Conservation (phyloP, 2,329 filamentous ascomycete genomes). For the Arthrobotrys sphaeroides region DNA sequence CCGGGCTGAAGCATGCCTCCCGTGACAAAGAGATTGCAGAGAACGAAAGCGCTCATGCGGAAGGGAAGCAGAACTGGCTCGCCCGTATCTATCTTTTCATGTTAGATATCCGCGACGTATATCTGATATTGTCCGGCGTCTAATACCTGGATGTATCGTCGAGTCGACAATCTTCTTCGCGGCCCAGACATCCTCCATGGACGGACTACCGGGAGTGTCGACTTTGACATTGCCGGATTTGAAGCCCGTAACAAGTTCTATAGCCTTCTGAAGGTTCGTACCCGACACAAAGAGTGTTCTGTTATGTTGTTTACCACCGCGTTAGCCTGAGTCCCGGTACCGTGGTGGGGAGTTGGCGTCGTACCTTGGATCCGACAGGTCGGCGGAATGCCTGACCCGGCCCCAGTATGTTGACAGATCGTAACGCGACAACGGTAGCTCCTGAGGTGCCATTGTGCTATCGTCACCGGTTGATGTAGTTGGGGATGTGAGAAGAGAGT, state of each 20-base stretch:
- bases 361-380: slow-evolving; percentile 93
- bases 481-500: not conserved
- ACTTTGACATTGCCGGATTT: slow-evolving; percentile 80
- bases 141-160: slow-evolving; percentile 87
- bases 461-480: slow-evolving; percentile 21
- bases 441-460: slow-evolving; percentile 65
- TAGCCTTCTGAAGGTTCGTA: slow-evolving; percentile 83
- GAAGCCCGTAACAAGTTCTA: slow-evolving; percentile 81
- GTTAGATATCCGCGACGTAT: not conserved
- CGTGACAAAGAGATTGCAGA: slow-evolving; percentile 93
- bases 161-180: slow-evolving; percentile 98
- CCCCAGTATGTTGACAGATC: slow-evolving; percentile 95
- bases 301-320: not conserved
- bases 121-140: slow-evolving; percentile 55
- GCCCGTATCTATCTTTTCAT: slow-evolving; percentile 76
- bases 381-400: slow-evolving; percentile 85
- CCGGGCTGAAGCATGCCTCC: slow-evolving; percentile 96
- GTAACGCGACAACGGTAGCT: slow-evolving; percentile 90
- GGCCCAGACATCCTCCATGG: slow-evolving; percentile 74
- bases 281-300: slow-evolving; percentile 87
- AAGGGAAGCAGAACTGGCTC: slow-evolving; percentile 92
- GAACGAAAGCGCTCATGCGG: slow-evolving; percentile 94
- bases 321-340: slow-evolving; percentile 53
- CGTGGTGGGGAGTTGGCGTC: slow-evolving; percentile 10
- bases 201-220: slow-evolving; percentile 75